Conservation (phyloP, 768 basidiomycete species). For the Macrolepiota albuminosa region DNA sequence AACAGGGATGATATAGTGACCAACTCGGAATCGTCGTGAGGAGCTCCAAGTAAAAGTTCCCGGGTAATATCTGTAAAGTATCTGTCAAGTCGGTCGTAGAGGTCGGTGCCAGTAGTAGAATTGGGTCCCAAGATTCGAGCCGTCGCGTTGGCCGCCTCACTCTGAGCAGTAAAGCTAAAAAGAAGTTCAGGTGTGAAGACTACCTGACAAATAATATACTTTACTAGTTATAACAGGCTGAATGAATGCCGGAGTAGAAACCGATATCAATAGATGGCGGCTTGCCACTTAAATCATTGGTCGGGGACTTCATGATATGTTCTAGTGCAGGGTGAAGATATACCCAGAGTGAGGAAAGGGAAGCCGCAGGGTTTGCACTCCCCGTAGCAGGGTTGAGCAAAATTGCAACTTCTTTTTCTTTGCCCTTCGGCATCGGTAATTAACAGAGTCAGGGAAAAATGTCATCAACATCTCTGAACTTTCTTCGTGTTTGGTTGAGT, state of each 20-base stretch:
- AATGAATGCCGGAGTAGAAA: constrained; percentile 75
- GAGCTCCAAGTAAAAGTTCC: constrained; percentile 58
- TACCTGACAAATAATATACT: constrained; percentile 21
- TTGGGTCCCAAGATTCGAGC: constrained; percentile 23
- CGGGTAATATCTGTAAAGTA: constrained; percentile 60
- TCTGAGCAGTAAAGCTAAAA: constrained; percentile 50
- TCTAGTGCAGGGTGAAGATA: constrained; percentile 73
- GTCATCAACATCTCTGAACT: too few relatives aligned
- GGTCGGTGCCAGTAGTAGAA: constrained; percentile 53
- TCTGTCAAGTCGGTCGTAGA: constrained; percentile 70
- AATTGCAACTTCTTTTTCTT: constrained; percentile 25
- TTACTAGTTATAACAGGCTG: constrained; percentile 80
- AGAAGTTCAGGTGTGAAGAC: constrained; percentile 15
- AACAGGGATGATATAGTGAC: constrained; percentile 72
- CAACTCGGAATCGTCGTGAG: constrained; percentile 61
- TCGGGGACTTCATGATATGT: constrained; percentile 70
- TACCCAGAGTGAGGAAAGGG: constrained; percentile 67
- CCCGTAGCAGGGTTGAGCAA: constrained; percentile 52
- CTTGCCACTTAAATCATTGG: constrained; percentile 49
- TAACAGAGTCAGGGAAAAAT: background rate
- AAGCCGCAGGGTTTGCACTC: constrained; percentile 71
- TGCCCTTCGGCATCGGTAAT: constrained; percentile 20
- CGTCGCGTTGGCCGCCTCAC: constrained; percentile 36
- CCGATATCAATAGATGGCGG: constrained; percentile 67
- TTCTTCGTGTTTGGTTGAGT: constrained; percentile 1